Evolutionary conservation across 1,284 basidiomycete genomes (phyloP), one percentile per base, ranked within the genome.

Genomic region (Rhodotorula sp.): DNA sequence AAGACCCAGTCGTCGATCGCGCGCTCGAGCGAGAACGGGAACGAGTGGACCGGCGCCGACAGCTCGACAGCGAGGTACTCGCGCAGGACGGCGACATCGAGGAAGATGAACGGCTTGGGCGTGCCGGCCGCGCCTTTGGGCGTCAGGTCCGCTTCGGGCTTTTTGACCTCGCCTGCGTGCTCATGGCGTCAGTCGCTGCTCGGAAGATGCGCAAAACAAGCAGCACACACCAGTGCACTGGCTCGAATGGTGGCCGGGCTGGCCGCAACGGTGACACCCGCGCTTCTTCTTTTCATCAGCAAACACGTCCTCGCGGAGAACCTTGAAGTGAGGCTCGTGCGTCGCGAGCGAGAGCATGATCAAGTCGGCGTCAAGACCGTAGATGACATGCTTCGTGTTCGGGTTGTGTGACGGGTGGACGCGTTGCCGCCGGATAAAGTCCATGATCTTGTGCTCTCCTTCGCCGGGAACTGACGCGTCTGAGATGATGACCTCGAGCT

Each of bases 371-470:
- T 99, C 97, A 80, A 99, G 84, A 77, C 97, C 97, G 83, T 99
- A 99, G 77, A 99, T 98, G 74, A 97, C 95, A 81, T 99, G 97
- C 57, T 87, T 86, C 7, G 94, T 98, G 81, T 99, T 99, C 41
- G 97, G 90, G 82, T 99, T 91, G 83, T 98, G 91, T 21, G 89
- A 90, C 46, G 88, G 87, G 80, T 97, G 91, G 60, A 87, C 86
- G 61, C 97, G 87, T 80, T 97, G 94, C 61, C 95, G 87, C 70
- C 97, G 87, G 76, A 99, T 97, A 82, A 89, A 97, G 80, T 99
- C 97, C 93, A 99, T 98, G 77, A 99, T 98, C 85, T 99, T 99
- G 84, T 99, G 97, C 82, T 99, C 97, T 80, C 97, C 97, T 83
- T 99, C 97, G 76, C 96, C 96, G 2, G 96, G 96, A 19, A 99